Evolutionary conservation across 805 yeast species (phyloP).

Genomic region (Priceomyces melissophilus): DNA sequence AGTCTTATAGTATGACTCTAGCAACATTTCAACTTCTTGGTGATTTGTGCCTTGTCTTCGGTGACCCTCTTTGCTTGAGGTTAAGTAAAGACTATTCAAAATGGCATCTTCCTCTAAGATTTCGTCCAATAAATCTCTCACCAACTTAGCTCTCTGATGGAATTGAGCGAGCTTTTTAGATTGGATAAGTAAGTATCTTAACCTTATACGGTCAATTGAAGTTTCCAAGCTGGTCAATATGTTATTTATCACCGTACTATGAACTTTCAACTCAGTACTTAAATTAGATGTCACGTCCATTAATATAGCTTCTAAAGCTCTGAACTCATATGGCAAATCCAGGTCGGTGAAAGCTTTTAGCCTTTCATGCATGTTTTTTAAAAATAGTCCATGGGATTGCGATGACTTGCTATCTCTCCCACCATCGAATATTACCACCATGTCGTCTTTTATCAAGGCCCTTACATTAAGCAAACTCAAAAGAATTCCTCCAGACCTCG

Average conservation of each 20-base stretch:
- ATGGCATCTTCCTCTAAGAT: conserved; percentile 85
- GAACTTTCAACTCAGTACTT: conserved; percentile 83
- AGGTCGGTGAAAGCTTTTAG: conserved; percentile 31
- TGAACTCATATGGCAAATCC: conserved; percentile 75
- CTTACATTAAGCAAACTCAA: conserved; percentile 48
- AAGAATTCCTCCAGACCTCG: conserved; percentile 45
- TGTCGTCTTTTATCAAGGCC: conserved; percentile 51
- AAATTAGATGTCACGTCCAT: conserved; percentile 75
- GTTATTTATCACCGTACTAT: conserved; percentile 69
- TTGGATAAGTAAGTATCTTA: conserved; percentile 75
- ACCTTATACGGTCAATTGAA: conserved; percentile 73
- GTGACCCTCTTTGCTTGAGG: conserved; percentile 49
- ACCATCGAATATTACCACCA: conserved; percentile 46
- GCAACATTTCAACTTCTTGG: conserved; percentile 81
- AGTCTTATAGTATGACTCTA: conserved; percentile 88
- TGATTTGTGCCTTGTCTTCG: conserved; percentile 61
- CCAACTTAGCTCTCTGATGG: conserved; percentile 75
- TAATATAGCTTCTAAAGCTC: conserved; percentile 86
- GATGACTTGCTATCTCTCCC: conserved; percentile 42
- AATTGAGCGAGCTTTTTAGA: conserved; percentile 82
- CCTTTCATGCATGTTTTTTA: conserved; percentile 39
- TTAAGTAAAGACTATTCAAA: conserved; percentile 73
- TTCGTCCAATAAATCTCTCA: conserved; percentile 82
- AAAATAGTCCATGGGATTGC: conserved; percentile 40
- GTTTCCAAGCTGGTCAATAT: conserved; percentile 75